Evolutionary conservation across 1,139 yeast species (phyloP), one percentile per base, ranked within the genome.

Genomic region (Candida pseudocylindracea): DNA sequence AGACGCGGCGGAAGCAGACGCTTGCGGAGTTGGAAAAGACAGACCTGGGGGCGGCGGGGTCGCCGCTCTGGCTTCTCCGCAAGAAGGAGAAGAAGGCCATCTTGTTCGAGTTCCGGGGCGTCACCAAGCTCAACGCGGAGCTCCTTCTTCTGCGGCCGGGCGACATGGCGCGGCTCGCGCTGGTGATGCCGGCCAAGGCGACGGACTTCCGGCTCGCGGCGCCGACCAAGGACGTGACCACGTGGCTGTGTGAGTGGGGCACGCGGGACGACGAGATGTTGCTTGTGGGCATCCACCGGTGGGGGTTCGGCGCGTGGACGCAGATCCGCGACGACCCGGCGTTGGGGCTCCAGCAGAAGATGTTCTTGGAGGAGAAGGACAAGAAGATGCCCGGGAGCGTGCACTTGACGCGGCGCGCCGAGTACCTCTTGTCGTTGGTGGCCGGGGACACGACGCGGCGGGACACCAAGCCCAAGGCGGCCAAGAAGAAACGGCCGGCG

Each of bases 241-340:
- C 81, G 30, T 91, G 99, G 99, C 66, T 70, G 36, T 80, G 93
- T 45, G 72, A 69, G 29, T 91, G 99, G 99, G 59, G 62, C 4
- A 60, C 63, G 10, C 66, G 60, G 30, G 94, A 91, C 47, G 99
- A 91, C 50, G 76, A 83, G 31, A 76, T 73, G 71, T 59, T 91
- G 34, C 52, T 91, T 39, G 69, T 78, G 30, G 99, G 99, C 40
- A 78, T 88, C 27, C 67, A 69, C 47, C 83, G 81, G 50, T 81
- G 85, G 51, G 99, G 99, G 0, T 88, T 81, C 47, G 98, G 98
- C 13, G 75, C 93, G 1, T 91, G 98, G 98, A 52, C 67, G 7
- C 85, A 79, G 48, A 85, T 91, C 32, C 61, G 98, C 47, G 98
- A 88, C 53, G 98, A 91, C 53, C 96, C 98, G 1, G 65, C 80